Base-by-base conservation (phyloP, 495 filamentous ascomycete species). In the Pyronema domesticum region DNA sequence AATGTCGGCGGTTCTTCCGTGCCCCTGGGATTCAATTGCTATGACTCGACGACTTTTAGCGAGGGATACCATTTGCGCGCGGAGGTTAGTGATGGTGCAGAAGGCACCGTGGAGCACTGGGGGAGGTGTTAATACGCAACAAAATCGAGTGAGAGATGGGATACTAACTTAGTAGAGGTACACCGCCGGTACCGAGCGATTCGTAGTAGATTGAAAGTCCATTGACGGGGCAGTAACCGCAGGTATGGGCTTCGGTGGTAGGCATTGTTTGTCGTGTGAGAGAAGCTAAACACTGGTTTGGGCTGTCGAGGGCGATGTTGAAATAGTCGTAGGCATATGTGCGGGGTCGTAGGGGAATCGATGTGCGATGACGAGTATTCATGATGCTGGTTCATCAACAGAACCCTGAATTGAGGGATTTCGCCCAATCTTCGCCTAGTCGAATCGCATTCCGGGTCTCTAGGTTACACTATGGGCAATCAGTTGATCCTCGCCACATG, bases 191-290 rank as follows among this genome's bases (percentile, higher is more conserved):
- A 3, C 45, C 45, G 7, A 10, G n/a, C 45, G 11, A n/a, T 47
- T 47, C 45, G 17, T 47, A 47, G 18, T 47, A 47, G 13, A 47
- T 47, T 47, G 45, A 47, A 19, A 47, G 45, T 1, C 45, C 45
- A 19, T 47, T 47, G 1, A 47, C 45, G 10, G 45, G 45, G 7
- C 10, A n/a, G 45, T 47, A 47, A 10, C 45, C 45, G 45, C 3
- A 3, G 45, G 45, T 47, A 19, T 2, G 23, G 10, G n/a, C 45
- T 47, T 14, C 13, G 1, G 45, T 4, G 10, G 45, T 19, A 14
- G 10, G 17, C 45, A 47, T 47, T 47, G 3, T 30, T 30, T 5
- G 23, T 30, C 23, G 23, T 30, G 5, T 2, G 23, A 30, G 23
- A 30, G 1, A 30, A 2, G 1, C 23, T 5, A 30, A 30, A 2